Evolutionary conservation across 2,329 filamentous ascomycete species (phyloP).

Genomic region (Fusarium burgessii): DNA sequence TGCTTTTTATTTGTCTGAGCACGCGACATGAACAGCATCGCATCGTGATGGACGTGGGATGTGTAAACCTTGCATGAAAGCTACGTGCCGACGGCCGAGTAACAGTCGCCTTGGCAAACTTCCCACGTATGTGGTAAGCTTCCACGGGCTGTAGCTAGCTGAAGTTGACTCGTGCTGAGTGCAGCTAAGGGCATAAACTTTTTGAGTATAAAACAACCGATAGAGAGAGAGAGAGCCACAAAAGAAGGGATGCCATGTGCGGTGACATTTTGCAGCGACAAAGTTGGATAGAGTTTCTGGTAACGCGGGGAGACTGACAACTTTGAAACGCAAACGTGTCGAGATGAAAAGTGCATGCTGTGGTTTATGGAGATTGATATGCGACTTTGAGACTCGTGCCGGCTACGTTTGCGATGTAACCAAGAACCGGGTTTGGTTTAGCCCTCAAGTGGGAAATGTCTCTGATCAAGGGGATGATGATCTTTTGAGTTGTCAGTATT

Average conservation of each 20-base stretch:
- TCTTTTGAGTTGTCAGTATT: not conserved
- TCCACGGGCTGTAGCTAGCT: not conserved
- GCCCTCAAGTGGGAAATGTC: not conserved
- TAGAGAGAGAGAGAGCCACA: not conserved
- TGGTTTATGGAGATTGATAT: not conserved
- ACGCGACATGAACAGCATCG: not conserved
- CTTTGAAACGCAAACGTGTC: conserved; percentile 14
- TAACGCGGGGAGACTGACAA: conserved; percentile 26
- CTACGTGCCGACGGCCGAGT: not conserved
- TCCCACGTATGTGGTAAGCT: not conserved
- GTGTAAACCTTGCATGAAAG: not conserved
- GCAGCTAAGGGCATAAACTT: conserved; percentile 7
- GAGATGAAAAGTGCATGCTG: not conserved
- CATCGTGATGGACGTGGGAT: conserved; percentile 9
- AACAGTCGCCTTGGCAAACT: conserved; percentile 5
- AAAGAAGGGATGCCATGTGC: conserved; percentile 15
- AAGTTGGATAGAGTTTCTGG: conserved; percentile 22
- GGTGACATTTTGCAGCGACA: conserved; percentile 5
- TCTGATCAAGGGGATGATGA: not conserved
- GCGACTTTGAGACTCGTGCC: conserved; percentile 19
- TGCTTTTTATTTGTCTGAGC: not conserved
- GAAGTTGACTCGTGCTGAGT: conserved; percentile 12
- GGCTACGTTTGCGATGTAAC: conserved; percentile 16
- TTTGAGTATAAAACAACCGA: conserved; percentile 12
- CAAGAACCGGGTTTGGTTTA: not conserved